Base-by-base conservation (phyloP, 2,329 filamentous ascomycete genomes). In the Arthrobotrys musiformis region DNA sequence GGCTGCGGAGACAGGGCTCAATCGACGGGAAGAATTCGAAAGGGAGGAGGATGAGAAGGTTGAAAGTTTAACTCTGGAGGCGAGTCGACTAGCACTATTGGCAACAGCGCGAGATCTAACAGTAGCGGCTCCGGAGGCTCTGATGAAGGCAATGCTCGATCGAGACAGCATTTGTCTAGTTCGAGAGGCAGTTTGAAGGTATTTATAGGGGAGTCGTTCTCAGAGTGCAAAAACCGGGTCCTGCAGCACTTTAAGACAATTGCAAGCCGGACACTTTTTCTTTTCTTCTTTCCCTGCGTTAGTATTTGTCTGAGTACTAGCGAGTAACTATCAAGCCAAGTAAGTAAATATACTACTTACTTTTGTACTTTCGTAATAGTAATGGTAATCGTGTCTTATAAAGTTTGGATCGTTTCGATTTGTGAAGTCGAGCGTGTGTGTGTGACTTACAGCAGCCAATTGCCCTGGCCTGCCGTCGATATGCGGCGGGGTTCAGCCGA, bases 401-500 rank as follows among this genome's bases (percentile, higher is more conserved):
- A 52, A 17, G 48, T 52, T n/a, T n/a, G n/a, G n/a, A n/a, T n/a
- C n/a, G n/a, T n/a, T n/a, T n/a, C n/a, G n/a, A n/a, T n/a, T n/a
- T 40, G 35, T 46, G 48, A 66, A 54, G 30, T 24, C 24, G n/a
- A 35, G 48, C 35, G 11, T 11, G 40, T 30, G 50, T 17, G 50
- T 54, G 19, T 30, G 9, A 42, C 28, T n/a, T n/a, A n/a, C n/a
- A n/a, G n/a, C n/a, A n/a, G n/a, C n/a, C 56, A 7, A 50, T 62
- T 77, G n/a, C n/a, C n/a, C n/a, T 77, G 60, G 7, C 63, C 28
- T 54, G 73, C 73, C 73, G 73, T 70, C 35, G 66, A 66, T 77
- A 77, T 77, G 73, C 73, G 73, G 66, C 69, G 69, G 66, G 73
- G 73, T 70, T 50, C 48, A 61, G 60, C 73, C 66, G 54, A 70